Evolutionary conservation across 2,329 filamentous ascomycete genomes (phyloP), one percentile per base, ranked within the genome.

Genomic region (Alternaria sp.): DNA sequence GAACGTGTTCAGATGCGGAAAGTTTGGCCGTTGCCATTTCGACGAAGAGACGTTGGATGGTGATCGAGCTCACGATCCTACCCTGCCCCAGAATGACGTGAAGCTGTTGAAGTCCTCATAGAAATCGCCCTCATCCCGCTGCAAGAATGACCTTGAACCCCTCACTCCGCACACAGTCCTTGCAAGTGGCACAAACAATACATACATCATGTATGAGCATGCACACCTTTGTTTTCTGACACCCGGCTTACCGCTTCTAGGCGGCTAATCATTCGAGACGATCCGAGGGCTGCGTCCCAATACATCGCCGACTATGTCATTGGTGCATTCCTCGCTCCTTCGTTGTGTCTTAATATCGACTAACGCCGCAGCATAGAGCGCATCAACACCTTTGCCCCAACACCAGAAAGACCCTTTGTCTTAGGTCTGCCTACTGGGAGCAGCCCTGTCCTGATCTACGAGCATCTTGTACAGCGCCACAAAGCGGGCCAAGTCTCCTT

Each of bases 291-390:
- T 66, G 91, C 91, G 60, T 92, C 91, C 74, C 84, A 86, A 71
- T 93, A 94, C 80, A 91, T 94, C 69, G 91, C 92, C 65, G 89
- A 92, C 79, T 93, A 95, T 81, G 90, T 96, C 72, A 88, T 94
- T 81, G 85, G 88, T 90, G 84, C 70, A 56, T 66, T 47, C 47
- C 65, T 57, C 52, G 3, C 56, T 60, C 65, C 72, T 70, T 75
- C 70, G 73, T 52, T 63, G 54, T 68, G 64, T 57, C 45, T 43
- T 19, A 43, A 44, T 45, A 51, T 65, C 69, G 59, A 65, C 70
- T 78, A 73, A 79, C 69, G 59, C 57, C 62, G 30, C 65, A 52
- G 65, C 65, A 68, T 68, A 90, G 90, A 91, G 72, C 90, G 92
- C 70, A 95, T 96, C 84, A 91, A 90, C 73, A 83, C 88, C 64